Base-by-base conservation (phyloP, 352 stramenopile genomes). In the Phytophthora syringae region DNA sequence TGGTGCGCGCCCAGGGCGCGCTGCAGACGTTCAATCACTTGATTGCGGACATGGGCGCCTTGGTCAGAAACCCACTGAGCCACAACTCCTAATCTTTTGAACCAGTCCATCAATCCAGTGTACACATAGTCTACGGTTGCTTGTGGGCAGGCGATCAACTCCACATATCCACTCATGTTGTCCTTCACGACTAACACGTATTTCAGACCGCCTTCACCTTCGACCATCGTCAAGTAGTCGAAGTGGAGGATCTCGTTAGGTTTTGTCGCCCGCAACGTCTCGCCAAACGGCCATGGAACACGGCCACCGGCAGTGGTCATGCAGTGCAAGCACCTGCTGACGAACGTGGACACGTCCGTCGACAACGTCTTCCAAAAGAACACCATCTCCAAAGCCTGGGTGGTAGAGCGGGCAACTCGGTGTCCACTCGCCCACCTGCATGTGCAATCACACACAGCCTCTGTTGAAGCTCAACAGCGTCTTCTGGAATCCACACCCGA, bases 181-280 rank as follows among this genome's bases (percentile, higher is more conserved):
- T 84, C 70, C 13, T 78, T 76, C 0, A 79, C 4, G 0, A 84
- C 60, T 0, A 78, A 50, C 0, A 82, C 45, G 20, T 80, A 79
- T 34, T 70, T 68, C 0, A 24, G 13, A 1, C 40, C 56, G 6
- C 44, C 42, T 18, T 51, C 42, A 1, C 47, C 49, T 24, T 61
- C 22, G 0, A 65, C 45, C 24, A 80, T 60, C 0, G 49, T 61
- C 10, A 82, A 24, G 13, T 66, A 84, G 13, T 80, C 70, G 24
- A 84, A 80, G 40, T 80, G 63, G 0, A 81, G 25, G 2, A 76
- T 4, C 27, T 84, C 64, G 15, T 82, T 82, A 0, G 70, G 72
- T 13, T 67, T 74, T 0, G 69, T 76, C 2, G 64, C 67, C 11
- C 50, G 43, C 18, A 80, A 13, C 0, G 52, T 55, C 13, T 60